Base-by-base conservation (phyloP, 208 protist genomes). In the Herpetomonas tarakana region DNA sequence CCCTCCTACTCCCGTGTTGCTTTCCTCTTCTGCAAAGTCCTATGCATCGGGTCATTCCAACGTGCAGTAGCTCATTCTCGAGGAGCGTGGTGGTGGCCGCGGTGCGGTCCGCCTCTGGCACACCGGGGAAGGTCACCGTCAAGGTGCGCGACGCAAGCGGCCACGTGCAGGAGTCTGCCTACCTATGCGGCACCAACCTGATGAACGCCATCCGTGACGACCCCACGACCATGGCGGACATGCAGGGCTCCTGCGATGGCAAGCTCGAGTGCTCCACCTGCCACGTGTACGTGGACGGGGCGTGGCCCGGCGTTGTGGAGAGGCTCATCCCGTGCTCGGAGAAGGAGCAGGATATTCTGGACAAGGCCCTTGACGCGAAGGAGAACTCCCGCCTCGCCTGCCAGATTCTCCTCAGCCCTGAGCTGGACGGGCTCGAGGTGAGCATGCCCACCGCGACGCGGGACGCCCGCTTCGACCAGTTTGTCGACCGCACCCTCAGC, bases 191-290 rank as follows among this genome's bases (percentile, higher is more conserved):
- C 19, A 49, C 19, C 9, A 49, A 22, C 19, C 44, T 49, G 16
- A 49, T 49, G 44, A 18, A 96, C 28, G 69, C 86, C 12, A 83
- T 95, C 38, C 91, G 97, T 22, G 79, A 82, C 12, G 68, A 76
- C 12, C 85, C 91, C 56, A 72, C 81, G 18, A 39, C 28, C 25
- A 45, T 30, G 0, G 50, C 65, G 1, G 64, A 77, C 31, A 64
- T 77, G 64, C 52, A 97, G 49, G 93, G 85, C 11, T 88, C 94
- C 16, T 98, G 93, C 57, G 84, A 97, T 21, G 83, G 81, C n/a
- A 92, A 81, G 25, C 76, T 91, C 29, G 91, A 91, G 57, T 98
- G 97, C 62, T 93, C 81, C 30, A 98, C 96, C 18, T 98, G 96
- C 62, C 96, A 98, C 52, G 88, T 98, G 12, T 85, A 96, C 35